Evolutionary conservation across 2,329 filamentous ascomycete species (phyloP).

Genomic region (Trichocomaceae sp.): DNA sequence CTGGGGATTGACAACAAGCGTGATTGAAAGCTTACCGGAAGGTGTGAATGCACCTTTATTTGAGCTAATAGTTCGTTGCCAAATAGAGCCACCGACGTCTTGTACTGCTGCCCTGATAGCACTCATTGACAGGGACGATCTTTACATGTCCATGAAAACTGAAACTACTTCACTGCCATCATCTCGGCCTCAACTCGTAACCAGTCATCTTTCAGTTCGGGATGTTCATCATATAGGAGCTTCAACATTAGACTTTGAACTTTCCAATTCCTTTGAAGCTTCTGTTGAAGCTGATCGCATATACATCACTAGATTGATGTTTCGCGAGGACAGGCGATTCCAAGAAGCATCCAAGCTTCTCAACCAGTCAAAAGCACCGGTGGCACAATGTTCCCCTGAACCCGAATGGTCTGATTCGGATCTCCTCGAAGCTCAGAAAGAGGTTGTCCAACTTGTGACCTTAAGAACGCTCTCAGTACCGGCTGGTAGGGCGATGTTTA

Average conservation of each 20-base stretch:
- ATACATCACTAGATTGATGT: conserved; percentile 75
- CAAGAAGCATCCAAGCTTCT: conserved; percentile 78
- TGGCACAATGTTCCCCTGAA: conserved; percentile 68
- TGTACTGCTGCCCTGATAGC: conserved; percentile 68
- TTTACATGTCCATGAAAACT: conserved; percentile 58
- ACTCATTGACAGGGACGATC: conserved; percentile 74
- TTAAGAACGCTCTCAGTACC: conserved; percentile 83
- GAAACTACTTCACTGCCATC: conserved; percentile 33
- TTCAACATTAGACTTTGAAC: conserved; percentile 43
- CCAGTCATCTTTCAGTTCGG: conserved; percentile 60
- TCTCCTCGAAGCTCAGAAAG: conserved; percentile 86
- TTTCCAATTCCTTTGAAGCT: conserved; percentile 60
- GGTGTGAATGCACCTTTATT: conserved; percentile 72
- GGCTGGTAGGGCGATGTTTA: conserved; percentile 76
- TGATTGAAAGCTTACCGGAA: conserved; percentile 80
- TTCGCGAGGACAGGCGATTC: conserved; percentile 83
- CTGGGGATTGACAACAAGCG: conserved; percentile 54
- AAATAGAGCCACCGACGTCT: conserved; percentile 68
- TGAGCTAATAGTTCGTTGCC: conserved; percentile 78
- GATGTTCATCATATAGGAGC: conserved; percentile 72
- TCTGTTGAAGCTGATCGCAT: conserved; percentile 78
- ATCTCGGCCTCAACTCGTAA: conserved; percentile 33
- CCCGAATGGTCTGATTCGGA: conserved; percentile 78
- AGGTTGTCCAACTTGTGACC: conserved; percentile 77
- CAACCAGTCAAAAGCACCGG: conserved; percentile 73